Base-by-base conservation (phyloP, 164 flowering plant species). In the Magnolia kwangsiensis region DNA sequence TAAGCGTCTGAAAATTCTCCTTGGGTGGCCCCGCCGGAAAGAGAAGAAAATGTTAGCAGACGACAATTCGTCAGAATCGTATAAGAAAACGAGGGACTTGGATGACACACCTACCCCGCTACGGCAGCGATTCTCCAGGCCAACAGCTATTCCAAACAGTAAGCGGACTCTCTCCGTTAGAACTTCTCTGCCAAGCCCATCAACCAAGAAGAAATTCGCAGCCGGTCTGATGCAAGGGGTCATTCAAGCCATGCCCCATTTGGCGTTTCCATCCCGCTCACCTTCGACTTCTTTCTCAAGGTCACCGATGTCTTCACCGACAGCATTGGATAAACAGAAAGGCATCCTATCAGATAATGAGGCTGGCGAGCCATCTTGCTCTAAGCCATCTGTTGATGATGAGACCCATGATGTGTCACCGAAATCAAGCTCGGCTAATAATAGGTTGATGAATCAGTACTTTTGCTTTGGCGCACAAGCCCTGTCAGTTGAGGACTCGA, bases 391-490 rank as follows among this genome's bases (percentile, higher is more conserved):
- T 37, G 19, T 66, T 49, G 49, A 65, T 13, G 74, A 68, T 27
- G 79, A 69, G 21, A 69, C 51, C 10, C 50, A 50, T 8, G 72
- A 58, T 31, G 55, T 10, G 13, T 76, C 72, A 50, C 75, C 49
- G 19, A 88, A 80, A 50, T 83, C 83, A 51, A 50, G 72, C 63
- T 82, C 90, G 9, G 55, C 82, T 16, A 84, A 85, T 58, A 86
- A 84, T 80, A 86, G 76, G 83, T 50, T 87, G 84, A 90, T 92
- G 92, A 95, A 91, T 77, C 85, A 87, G 70, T 90, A 89, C 75
- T 85, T 95, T 72, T 89, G 95, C 76, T 88, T 92, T 51, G 97
- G 98, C 2, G 90, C 91, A 50, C 93, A 90, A 71, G 87, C 91
- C 23, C 68, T 89, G 7, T 85, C 87, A 16, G 81, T 82, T 69